A percentile compares a stretch with the other conserved stretches of the same genome.
Conservation (phyloP, 768 basidiomycete species). For the Amanita inopinata region DNA sequence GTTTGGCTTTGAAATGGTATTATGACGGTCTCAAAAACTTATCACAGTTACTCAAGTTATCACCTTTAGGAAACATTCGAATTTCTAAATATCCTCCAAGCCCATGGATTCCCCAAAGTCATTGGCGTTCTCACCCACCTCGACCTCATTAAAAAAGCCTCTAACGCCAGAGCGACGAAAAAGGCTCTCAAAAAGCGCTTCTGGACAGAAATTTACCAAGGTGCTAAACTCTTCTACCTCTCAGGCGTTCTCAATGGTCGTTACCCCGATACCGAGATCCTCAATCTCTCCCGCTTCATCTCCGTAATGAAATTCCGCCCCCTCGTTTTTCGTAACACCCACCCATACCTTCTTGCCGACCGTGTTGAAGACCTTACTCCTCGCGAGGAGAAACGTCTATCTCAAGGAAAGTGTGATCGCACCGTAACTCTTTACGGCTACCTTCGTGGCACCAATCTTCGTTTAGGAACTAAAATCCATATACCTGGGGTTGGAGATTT, state of each 20-base stretch:
- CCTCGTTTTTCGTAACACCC: slow-evolving; percentile 88
- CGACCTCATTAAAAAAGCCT: slow-evolving; percentile 90
- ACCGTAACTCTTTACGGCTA: slow-evolving; percentile 93
- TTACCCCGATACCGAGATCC: slow-evolving; percentile 93
- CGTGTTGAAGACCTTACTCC: slow-evolving; percentile 92
- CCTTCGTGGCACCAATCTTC: slow-evolving; percentile 80
- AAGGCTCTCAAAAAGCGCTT: slow-evolving; percentile 95
- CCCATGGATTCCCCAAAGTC: slow-evolving; percentile 98
- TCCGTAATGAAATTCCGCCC: slow-evolving; percentile 98
- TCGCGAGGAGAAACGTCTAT: slow-evolving; percentile 66
- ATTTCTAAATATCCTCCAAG: slow-evolving; percentile 93
- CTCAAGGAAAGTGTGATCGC: slow-evolving; percentile 87
- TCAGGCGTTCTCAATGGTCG: slow-evolving; percentile 95
- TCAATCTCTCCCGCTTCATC: slow-evolving; percentile 94
- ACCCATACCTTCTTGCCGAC: slow-evolving; percentile 92
- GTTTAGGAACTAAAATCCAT: slow-evolving; percentile 71
- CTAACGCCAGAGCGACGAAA: slow-evolving; percentile 81
- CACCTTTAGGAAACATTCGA: slow-evolving; percentile 86
- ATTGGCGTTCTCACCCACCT: slow-evolving; percentile 94
- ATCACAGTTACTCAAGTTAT: background rate
- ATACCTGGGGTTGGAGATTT: slow-evolving; percentile 94
- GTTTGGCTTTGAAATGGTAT: slow-evolving; percentile 97
- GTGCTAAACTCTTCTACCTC: slow-evolving; percentile 96
- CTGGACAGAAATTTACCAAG: slow-evolving; percentile 99
- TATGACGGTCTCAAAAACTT: background rate